phyloP scores from a whole-genome alignment of 2,329 filamentous ascomycete genomes.

The Fusarium sp. region DNA sequence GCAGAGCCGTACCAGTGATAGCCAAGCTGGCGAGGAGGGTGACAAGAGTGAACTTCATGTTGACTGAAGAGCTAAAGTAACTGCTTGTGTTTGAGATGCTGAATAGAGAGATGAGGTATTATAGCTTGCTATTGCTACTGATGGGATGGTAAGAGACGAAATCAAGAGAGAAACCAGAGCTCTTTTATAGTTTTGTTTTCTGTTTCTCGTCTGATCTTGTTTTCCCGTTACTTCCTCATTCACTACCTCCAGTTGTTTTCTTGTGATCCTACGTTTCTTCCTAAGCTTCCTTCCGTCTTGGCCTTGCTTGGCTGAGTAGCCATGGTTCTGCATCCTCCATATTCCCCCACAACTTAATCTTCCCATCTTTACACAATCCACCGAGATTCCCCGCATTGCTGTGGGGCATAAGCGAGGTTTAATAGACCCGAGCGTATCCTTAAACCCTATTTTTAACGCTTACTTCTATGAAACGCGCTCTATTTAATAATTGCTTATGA shows the following conservation, averaged over 20 bases:
- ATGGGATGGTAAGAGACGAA: not conserved
- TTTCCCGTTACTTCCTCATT: not conserved
- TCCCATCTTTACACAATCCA: not conserved
- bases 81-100: not conserved
- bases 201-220: not conserved
- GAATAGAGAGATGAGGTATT: not conserved
- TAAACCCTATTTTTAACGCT: no score
- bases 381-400: not conserved
- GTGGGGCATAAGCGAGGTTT: no score
- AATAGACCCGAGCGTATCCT: no score
- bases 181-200: not conserved
- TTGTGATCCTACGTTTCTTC: not conserved
- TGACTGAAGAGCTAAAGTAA: not conserved
- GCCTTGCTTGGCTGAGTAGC: not conserved
- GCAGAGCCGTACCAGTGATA: not conserved
- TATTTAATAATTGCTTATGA: no score
- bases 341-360: not conserved
- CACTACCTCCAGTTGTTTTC: not conserved
- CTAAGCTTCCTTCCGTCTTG: not conserved
- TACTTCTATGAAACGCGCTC: no score
- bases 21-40: not conserved
- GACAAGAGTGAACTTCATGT: not conserved
- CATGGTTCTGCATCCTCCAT: not conserved
- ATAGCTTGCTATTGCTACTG: not conserved
- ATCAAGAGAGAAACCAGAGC: not conserved